Percentiles rank a stretch among this genome's conserved stretches.
Conservation (phyloP, 75 land plant genomes). For the Pinus albicaulis region DNA sequence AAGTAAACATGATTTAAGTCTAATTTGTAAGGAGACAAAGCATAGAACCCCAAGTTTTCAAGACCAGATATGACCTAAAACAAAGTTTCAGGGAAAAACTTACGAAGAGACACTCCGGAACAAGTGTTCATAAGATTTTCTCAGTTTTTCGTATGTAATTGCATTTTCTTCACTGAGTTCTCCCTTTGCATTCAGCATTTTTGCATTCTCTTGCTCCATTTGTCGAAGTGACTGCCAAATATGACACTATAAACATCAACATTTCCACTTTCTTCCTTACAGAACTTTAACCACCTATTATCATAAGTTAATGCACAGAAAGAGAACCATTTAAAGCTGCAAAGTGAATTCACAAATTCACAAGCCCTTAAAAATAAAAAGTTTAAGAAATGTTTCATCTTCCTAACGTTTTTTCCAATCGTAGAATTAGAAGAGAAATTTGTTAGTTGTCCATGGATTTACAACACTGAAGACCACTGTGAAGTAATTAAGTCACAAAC, state of each 20-base stretch:
- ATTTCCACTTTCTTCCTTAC: not conserved
- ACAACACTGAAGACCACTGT: not conserved
- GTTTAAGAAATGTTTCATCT: not conserved
- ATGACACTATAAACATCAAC: not conserved
- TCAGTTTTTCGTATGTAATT: constrained; percentile 81
- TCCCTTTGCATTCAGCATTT: constrained; percentile 94
- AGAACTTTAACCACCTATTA: not conserved
- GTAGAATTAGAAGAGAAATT: not conserved
- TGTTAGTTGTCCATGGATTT: not conserved
- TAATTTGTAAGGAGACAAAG: not conserved
- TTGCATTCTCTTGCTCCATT: constrained; percentile 93
- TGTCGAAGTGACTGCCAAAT: constrained; percentile 71
- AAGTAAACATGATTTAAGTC: too few relatives aligned
- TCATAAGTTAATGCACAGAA: not conserved
- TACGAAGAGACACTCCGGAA: constrained; percentile 92
- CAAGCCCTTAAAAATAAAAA: not conserved
- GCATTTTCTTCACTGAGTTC: constrained; percentile 96
- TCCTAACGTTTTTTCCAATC: not conserved
- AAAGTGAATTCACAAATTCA: not conserved
- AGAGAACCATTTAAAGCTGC: not conserved
- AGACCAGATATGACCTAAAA: not conserved
- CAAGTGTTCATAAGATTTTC: constrained; percentile 92
- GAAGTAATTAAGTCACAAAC: not conserved
- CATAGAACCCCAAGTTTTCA: not conserved
- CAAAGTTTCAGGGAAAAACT: constrained; percentile 20